These are phyloP conservation scores for Ceratocystis diversiconidia DNA, from an alignment of 2,329 filamentous ascomycete genomes.

Conservation along the genomic window DNA sequence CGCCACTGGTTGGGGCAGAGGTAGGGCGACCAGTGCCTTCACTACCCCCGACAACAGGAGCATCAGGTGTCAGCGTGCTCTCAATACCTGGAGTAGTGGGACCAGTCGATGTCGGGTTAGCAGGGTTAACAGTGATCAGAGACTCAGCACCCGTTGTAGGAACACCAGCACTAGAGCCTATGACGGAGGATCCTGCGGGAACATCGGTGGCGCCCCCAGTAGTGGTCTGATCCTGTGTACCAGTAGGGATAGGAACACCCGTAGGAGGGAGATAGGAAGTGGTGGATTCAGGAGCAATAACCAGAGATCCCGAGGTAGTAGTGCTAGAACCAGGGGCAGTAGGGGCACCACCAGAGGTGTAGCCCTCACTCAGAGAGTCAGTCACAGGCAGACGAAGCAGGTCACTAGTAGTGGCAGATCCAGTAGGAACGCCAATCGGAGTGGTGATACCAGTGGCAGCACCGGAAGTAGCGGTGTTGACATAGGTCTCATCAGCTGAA, in stretches of 20 bases:
- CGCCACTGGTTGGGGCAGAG: slow-evolving; percentile 14
- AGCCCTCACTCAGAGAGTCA: background rate
- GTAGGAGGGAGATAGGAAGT: slow-evolving; percentile 21
- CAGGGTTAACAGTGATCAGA: slow-evolving; percentile 13
- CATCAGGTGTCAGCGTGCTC: slow-evolving; percentile 19
- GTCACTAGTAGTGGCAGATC: background rate
- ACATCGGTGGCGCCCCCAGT: background rate
- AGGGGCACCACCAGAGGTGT: background rate
- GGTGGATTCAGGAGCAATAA: slow-evolving; percentile 17
- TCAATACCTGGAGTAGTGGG: slow-evolving; percentile 2
- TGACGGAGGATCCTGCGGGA: slow-evolving; percentile 5
- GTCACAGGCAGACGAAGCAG: background rate
- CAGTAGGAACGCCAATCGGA: background rate
- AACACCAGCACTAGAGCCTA: slow-evolving; percentile 11
- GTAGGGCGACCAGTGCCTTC: slow-evolving; percentile 11
- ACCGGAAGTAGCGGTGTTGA: slow-evolving; percentile 14
- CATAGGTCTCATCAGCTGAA: slow-evolving; percentile 7
- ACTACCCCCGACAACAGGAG: slow-evolving; percentile 13
- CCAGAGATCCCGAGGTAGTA: background rate
- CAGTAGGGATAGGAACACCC: slow-evolving; percentile 7
- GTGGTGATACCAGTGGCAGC: slow-evolving; percentile 12
- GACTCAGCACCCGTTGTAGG: slow-evolving; percentile 15
- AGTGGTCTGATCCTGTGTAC: no score
- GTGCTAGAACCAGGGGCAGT: slow-evolving; percentile 1
- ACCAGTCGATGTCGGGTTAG: slow-evolving; percentile 9